Percentiles rank a stretch among this genome's conserved stretches.
Evolutionary conservation across 179 eudicot species (phyloP).

Genomic region (Gypsophila paniculata): DNA sequence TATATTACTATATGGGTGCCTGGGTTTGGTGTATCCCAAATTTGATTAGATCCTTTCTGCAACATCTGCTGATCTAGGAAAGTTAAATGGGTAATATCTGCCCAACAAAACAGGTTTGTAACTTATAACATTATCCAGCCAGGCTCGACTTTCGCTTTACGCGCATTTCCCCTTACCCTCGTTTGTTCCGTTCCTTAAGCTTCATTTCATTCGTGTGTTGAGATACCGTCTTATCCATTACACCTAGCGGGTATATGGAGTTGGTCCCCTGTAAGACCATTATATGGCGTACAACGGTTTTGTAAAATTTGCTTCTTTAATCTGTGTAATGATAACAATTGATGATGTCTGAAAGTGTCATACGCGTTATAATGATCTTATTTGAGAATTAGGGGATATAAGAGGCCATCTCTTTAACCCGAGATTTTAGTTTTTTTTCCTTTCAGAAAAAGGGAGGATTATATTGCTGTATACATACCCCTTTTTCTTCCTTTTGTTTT

Average conservation of each 20-base stretch:
- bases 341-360: too few relatives aligned
- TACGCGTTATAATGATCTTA: too few relatives aligned
- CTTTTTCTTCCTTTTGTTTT: not conserved
- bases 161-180: slow-evolving; percentile 10
- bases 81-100: slow-evolving; percentile 28
- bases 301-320: too few relatives aligned
- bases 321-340: too few relatives aligned
- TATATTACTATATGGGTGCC: slow-evolving; percentile 41
- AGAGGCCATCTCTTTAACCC: too few relatives aligned
- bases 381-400: too few relatives aligned
- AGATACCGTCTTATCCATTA: not conserved
- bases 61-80: slow-evolving; percentile 44
- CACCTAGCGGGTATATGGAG: too few relatives aligned
- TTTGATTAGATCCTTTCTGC: slow-evolving; percentile 35
- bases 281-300: too few relatives aligned
- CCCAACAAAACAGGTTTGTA: slow-evolving; percentile 48
- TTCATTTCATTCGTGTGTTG: not conserved
- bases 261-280: too few relatives aligned
- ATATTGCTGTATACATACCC: not conserved
- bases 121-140: slow-evolving; percentile 31
- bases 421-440: not conserved
- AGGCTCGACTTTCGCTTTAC: slow-evolving; percentile 24
- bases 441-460: not conserved
- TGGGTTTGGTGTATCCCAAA: slow-evolving; percentile 41
- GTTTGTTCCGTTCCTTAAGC: not conserved